phyloP scores from a whole-genome alignment of 1,139 yeast genomes.

The Pichia sp. region DNA sequence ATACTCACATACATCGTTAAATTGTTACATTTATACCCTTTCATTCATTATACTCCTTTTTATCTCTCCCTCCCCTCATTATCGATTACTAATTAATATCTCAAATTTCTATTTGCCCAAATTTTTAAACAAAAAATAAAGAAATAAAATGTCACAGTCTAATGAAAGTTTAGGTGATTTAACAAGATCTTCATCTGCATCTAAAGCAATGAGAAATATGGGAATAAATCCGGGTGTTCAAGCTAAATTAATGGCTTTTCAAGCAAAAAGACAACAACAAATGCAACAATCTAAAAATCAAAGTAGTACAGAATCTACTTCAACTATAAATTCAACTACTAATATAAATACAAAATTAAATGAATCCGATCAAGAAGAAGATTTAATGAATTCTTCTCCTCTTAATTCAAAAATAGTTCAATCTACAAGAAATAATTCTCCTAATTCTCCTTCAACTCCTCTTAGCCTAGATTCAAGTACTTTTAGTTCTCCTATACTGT shows the following conservation, averaged over 20 bases:
- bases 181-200: conserved; percentile 13
- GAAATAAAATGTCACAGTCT: conserved; percentile 1
- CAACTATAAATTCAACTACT: neutral
- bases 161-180: conserved; percentile 9
- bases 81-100: too few species aligned
- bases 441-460: conserved; percentile 21
- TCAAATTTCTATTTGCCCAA: neutral
- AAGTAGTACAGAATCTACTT: neutral
- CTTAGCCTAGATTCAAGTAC: conserved; percentile 16
- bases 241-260: conserved; percentile 70
- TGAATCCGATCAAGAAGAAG: conserved; percentile 4
- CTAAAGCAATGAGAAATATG: conserved; percentile 13
- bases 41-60: neutral
- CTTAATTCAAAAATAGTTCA: conserved; percentile 3
- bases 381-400: conserved; percentile 7
- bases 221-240: conserved; percentile 56
- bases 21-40: too few species aligned
- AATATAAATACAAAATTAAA: neutral
- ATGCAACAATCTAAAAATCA: conserved; percentile 12
- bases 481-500: conserved; percentile 16
- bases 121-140: neutral
- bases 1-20: too few species aligned
- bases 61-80: conserved; percentile 1
- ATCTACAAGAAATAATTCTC: neutral
- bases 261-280: conserved; percentile 25